Evolutionary conservation across 2,329 filamentous ascomycete genomes (phyloP).

Genomic region (Elsinoe necatrix): DNA sequence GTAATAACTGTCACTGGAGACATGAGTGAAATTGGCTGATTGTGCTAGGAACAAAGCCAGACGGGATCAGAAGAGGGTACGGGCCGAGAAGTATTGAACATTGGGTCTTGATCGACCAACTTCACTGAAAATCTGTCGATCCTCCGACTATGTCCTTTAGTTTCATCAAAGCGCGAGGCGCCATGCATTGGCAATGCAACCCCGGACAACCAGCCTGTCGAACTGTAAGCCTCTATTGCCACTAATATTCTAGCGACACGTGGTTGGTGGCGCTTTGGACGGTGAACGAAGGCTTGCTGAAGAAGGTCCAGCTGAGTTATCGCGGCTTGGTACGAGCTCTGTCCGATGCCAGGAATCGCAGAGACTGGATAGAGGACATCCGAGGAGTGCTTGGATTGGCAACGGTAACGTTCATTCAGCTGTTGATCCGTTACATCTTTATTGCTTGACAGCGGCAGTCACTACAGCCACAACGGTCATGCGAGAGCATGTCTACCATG

Average conservation of each 20-base stretch:
- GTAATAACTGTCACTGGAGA: neutral
- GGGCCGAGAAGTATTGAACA: slow-evolving; percentile 1
- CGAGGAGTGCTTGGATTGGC: neutral
- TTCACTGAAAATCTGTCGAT: neutral
- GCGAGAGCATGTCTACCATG: neutral
- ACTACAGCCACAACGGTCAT: neutral
- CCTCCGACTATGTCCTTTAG: too few relatives aligned
- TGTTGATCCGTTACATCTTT: slow-evolving; percentile 6
- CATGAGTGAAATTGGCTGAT: neutral
- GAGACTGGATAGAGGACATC: neutral
- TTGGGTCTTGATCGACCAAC: neutral
- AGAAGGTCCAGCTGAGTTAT: neutral
- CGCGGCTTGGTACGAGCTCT: neutral
- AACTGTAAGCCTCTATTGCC: neutral
- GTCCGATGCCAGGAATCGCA: neutral
- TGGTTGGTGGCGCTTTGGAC: neutral
- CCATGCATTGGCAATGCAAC: neutral
- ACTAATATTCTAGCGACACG: neutral
- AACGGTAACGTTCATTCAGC: neutral
- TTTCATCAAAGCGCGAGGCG: neutral
- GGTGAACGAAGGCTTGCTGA: neutral
- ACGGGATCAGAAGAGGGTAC: neutral
- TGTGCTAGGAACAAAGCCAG: neutral
- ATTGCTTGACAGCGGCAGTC: neutral
- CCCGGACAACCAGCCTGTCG: neutral